Evolutionary conservation across 2,329 filamentous ascomycete species (phyloP), one percentile per base, ranked within the genome.

Genomic region (Spiromastix sp.): DNA sequence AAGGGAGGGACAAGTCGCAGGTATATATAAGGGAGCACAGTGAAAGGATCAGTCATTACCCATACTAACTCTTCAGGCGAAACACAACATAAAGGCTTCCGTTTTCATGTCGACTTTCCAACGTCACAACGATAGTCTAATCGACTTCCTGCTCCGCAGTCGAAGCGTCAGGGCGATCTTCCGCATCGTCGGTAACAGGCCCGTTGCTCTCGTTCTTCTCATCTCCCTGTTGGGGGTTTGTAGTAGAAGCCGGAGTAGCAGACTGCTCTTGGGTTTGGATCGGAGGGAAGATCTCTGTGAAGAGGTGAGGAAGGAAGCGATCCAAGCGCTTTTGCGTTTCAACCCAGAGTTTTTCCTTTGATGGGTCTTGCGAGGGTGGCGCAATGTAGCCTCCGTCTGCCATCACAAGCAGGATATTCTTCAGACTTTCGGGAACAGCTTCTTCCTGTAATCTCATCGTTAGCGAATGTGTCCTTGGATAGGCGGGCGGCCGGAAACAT

Each of bases 361-460:
- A 53, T n/a, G 56, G 45, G 26, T 71, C 64, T 33, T 68, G 59
- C 5, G 55, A 52, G 3, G 84, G 84, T 1, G 83, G 73, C 0
- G 85, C 78, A 4, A 98, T 72, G 49, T 84, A 87, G 22, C 83
- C 87, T 33, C 81, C 87, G 55, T 80, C 91, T 4, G 83, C 79
- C 86, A 98, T 94, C 50, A 98, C 91, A 7, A 98, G 70, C 16
- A 96, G 67, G 34, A 96, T 86, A 46, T 98, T 98, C 63, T 98
- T 98, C 39, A 98, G 66, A 45, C 85, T 91, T 60, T 98, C 91
- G 1, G 85, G 83, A 2, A 96, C 86, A 9, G 91, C 89, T 66
- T 98, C 91, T 61, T 93, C 86, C 79, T 93, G 48, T 42, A 30
- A n/a, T n/a, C n/a, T 32, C 16, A 13, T 30, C 13, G 21, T 24